Conservation (phyloP, 306 rosid species). For the Potentilla sterilis region DNA sequence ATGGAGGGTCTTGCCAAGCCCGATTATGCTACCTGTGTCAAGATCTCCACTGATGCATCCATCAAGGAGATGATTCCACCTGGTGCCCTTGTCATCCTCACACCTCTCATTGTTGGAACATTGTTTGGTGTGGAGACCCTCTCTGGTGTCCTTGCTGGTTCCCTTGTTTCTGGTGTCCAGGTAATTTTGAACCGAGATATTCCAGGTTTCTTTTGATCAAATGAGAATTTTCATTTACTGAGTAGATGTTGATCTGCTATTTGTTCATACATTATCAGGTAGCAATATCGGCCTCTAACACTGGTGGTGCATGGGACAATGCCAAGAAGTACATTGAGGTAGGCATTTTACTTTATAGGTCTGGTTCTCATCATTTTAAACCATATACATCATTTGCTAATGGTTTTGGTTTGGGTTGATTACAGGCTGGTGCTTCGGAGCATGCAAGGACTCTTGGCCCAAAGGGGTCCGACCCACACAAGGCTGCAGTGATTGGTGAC, state of each 20-base stretch:
- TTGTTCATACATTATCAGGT: constrained; percentile 24
- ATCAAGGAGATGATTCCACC: constrained; percentile 89
- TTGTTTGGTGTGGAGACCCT: constrained; percentile 74
- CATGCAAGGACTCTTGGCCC: constrained; percentile 70
- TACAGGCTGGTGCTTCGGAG: constrained; percentile 66
- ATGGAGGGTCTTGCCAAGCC: constrained; percentile 72
- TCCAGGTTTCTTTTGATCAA: not conserved
- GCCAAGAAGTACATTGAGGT: constrained; percentile 85
- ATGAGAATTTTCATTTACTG: not conserved
- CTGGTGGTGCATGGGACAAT: constrained; percentile 81
- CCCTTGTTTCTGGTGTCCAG: constrained; percentile 82
- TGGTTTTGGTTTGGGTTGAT: constrained; percentile 2
- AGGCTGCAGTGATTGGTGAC: constrained; percentile 76
- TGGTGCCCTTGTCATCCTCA: constrained; percentile 81
- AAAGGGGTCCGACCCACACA: constrained; percentile 67
- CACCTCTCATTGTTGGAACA: constrained; percentile 74
- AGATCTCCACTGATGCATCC: constrained; percentile 86
- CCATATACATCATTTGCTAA: not conserved
- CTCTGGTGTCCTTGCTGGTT: constrained; percentile 74
- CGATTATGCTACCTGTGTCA: constrained; percentile 75
- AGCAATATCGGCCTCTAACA: constrained; percentile 74
- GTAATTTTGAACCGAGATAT: constrained; percentile 30
- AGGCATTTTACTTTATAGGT: not conserved
- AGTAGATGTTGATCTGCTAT: not conserved
- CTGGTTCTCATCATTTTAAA: not conserved